Percentiles rank a stretch among this genome's conserved stretches.
These are phyloP conservation scores for Colletotrichum caudatum DNA, from an alignment of 2,329 filamentous ascomycete genomes.

Conservation along the genomic window DNA sequence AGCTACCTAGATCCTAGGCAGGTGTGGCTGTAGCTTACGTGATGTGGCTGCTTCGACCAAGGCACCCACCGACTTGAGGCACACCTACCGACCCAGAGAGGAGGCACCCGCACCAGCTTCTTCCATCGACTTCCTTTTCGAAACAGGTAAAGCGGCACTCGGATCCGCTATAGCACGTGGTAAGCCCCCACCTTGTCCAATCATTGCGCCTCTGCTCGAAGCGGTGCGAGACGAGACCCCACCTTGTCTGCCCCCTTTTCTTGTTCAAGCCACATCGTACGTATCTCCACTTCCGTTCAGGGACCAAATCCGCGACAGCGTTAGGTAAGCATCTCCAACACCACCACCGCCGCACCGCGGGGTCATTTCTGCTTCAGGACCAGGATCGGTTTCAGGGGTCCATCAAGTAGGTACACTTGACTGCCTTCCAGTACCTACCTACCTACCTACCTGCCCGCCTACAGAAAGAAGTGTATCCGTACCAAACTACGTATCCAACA, in stretches of 20 bases:
- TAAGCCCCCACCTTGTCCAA: not conserved
- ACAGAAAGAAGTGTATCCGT: too few relatives aligned
- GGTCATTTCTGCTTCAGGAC: slow-evolving; percentile 29
- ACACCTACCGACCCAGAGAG: not conserved
- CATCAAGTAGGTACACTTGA: not conserved
- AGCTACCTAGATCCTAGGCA: slow-evolving; percentile 30
- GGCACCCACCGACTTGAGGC: too few relatives aligned
- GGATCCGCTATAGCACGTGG: slow-evolving; percentile 28
- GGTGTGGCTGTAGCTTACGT: not conserved
- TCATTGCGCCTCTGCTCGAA: not conserved
- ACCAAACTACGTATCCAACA: not conserved
- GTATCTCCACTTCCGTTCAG: not conserved
- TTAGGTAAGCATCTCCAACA: not conserved
- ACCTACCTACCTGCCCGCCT: too few relatives aligned
- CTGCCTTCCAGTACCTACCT: not conserved
- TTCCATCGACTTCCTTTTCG: slow-evolving; percentile 32
- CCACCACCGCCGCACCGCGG: slow-evolving; percentile 14
- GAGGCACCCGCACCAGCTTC: not conserved
- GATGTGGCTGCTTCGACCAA: too few relatives aligned
- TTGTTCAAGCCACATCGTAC: slow-evolving; percentile 14
- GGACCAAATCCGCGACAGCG: not conserved
- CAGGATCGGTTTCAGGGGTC: slow-evolving; percentile 37
- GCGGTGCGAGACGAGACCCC: not conserved
- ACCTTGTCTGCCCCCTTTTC: not conserved
- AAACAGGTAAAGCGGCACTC: not conserved